Evolutionary conservation across 257 asterid genomes (phyloP).

Genomic region (Linaria vulgaris): DNA sequence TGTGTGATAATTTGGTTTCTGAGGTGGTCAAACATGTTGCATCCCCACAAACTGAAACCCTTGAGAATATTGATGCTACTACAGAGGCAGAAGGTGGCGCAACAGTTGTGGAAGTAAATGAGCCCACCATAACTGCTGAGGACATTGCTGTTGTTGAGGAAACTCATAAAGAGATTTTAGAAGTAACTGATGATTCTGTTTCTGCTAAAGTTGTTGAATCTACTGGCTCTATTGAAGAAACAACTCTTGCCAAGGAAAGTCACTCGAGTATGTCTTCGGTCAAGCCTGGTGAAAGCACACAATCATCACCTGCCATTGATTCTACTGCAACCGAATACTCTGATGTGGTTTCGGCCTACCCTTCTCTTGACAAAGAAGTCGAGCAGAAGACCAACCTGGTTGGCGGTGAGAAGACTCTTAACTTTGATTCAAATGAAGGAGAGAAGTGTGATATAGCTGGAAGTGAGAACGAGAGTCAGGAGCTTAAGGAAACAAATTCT

Average conservation of each 20-base stretch:
- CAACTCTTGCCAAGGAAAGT: slow-evolving; percentile 25
- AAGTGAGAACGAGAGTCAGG: slow-evolving; percentile 24
- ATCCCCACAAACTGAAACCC: slow-evolving; percentile 29
- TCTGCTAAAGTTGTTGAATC: slow-evolving; percentile 32
- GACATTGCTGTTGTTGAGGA: slow-evolving; percentile 17
- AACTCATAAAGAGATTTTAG: slow-evolving; percentile 20
- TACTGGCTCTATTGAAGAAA: slow-evolving; percentile 25
- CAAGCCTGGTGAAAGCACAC: slow-evolving; percentile 28
- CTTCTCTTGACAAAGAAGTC: slow-evolving; percentile 30
- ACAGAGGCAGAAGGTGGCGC: slow-evolving; percentile 23
- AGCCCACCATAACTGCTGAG: neutral
- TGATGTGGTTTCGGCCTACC: slow-evolving; percentile 22
- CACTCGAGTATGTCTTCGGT: slow-evolving; percentile 18
- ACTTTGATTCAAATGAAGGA: slow-evolving; percentile 21
- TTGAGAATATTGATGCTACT: slow-evolving; percentile 26
- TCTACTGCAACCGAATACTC: slow-evolving; percentile 23
- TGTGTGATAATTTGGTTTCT: slow-evolving; percentile 28
- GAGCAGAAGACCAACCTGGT: slow-evolving; percentile 14
- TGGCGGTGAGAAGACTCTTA: slow-evolving; percentile 26
- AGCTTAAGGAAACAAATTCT: slow-evolving; percentile 29
- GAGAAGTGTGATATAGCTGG: slow-evolving; percentile 20
- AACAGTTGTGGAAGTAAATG: slow-evolving; percentile 25
- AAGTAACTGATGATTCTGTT: slow-evolving; percentile 9
- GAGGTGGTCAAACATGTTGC: slow-evolving; percentile 33
- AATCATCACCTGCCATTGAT: neutral